Conservation (phyloP, 164 flowering plant species). For the Kingdonia uniflora region DNA sequence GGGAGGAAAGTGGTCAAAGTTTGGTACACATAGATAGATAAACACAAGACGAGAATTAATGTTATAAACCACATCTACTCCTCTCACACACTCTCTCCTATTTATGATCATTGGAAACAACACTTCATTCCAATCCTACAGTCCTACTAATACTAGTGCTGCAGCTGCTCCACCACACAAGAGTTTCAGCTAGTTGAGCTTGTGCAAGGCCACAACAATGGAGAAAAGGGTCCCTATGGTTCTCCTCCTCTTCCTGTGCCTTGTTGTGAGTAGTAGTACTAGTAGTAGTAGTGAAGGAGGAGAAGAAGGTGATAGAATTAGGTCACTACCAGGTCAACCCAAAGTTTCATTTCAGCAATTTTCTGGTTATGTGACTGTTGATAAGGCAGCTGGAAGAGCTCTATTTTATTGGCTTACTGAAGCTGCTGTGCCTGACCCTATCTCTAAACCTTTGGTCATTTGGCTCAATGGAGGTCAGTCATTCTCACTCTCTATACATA, state of each 20-base stretch:
- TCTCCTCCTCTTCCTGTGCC: background rate
- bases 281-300: background rate
- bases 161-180: no score
- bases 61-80: no score
- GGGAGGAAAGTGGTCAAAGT: no score
- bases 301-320: conserved; percentile 14
- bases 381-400: conserved; percentile 46
- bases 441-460: conserved; percentile 55
- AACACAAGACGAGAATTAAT: no score
- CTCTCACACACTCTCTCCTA: no score
- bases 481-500: background rate
- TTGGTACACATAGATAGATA: no score
- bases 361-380: conserved; percentile 47
- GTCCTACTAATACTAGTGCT: no score
- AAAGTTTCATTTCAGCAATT: conserved; percentile 12
- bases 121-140: no score
- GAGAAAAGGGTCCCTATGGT: background rate
- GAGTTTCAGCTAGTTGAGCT: no score
- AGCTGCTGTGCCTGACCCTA: conserved; percentile 33
- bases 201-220: background rate
- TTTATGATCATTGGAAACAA: no score
- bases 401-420: conserved; percentile 87
- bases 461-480: conserved; percentile 84
- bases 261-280: background rate
- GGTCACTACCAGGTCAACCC: conserved; percentile 16